phyloP scores from a whole-genome alignment of 805 yeast genomes.

The Starmerella apis region DNA sequence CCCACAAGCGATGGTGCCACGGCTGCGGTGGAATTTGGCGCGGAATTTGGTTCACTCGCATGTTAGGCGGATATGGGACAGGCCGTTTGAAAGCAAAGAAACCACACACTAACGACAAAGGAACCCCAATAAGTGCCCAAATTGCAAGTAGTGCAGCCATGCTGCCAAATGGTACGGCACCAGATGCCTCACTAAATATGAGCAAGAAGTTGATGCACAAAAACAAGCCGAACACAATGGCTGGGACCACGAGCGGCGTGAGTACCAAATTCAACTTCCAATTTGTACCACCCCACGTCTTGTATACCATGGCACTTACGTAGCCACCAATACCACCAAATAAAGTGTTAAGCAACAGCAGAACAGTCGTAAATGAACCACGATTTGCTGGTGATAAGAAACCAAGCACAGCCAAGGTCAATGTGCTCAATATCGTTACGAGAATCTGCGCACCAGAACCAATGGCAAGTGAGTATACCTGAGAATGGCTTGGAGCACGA shows the following conservation, averaged over 20 bases:
- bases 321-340: conserved; percentile 79
- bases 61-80: conserved; percentile 51
- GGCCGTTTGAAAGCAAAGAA: conserved; percentile 58
- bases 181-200: conserved; percentile 69
- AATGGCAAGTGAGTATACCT: conserved; percentile 65
- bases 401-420: conserved; percentile 77
- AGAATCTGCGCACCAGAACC: conserved; percentile 85
- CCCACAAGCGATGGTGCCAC: conserved; percentile 59
- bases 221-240: conserved; percentile 52
- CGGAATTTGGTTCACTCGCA: conserved; percentile 88
- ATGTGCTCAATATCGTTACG: conserved; percentile 61
- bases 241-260: conserved; percentile 83
- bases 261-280: conserved; percentile 80
- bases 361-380: conserved; percentile 83
- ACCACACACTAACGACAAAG: conserved; percentile 77
- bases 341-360: conserved; percentile 72
- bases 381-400: conserved; percentile 87
- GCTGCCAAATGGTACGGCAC: conserved; percentile 89
- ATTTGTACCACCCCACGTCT: conserved; percentile 80
- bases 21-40: conserved; percentile 92
- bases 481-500: conserved; percentile 62
- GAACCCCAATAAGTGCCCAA: conserved; percentile 81
- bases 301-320: conserved; percentile 75
- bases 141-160: conserved; percentile 67
- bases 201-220: conserved; percentile 71